Evolutionary conservation across 257 asterid species (phyloP).

Genomic region (Primulina huaijiensis): DNA sequence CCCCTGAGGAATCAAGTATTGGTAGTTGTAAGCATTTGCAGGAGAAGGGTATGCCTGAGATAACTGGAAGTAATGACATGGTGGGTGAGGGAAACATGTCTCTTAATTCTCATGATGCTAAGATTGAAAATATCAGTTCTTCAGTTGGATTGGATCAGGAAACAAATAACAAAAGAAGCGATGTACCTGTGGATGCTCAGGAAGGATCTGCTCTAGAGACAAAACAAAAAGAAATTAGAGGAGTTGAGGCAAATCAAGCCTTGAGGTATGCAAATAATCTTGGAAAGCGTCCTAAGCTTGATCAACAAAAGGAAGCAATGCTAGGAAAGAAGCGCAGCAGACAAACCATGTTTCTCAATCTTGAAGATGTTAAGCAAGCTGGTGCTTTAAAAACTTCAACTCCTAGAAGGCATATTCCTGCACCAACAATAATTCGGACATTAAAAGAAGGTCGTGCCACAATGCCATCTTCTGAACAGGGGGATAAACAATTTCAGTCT

Average conservation of each 20-base stretch:
- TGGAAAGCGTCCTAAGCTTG: conserved; percentile 82
- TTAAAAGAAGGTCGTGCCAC: conserved; percentile 63
- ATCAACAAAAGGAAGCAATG: conserved; percentile 91
- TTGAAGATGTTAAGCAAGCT: conserved; percentile 89
- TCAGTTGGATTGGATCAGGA: conserved; percentile 44
- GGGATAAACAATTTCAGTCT: conserved; percentile 68
- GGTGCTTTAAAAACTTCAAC: conserved; percentile 70
- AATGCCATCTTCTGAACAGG: conserved; percentile 49
- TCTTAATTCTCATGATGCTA: conserved; percentile 37
- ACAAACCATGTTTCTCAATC: conserved; percentile 90
- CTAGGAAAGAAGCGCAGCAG: conserved; percentile 93
- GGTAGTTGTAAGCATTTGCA: conserved; percentile 37
- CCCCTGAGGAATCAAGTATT: conserved; percentile 41
- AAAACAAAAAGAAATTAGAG: conserved; percentile 73
- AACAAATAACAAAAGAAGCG: conserved; percentile 53
- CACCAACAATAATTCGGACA: conserved; percentile 64
- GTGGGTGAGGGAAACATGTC: conserved; percentile 33
- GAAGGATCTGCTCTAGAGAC: conserved; percentile 61
- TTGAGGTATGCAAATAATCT: conserved; percentile 57
- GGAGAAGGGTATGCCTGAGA: conserved; percentile 44
- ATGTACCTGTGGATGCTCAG: conserved; percentile 41
- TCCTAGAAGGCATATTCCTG: conserved; percentile 88
- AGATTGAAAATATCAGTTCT: conserved; percentile 47
- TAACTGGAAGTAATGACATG: conserved; percentile 29
- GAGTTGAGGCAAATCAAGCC: conserved; percentile 80